Conservation (phyloP, 805 yeast genomes). For the Ogataea haglerorum region DNA sequence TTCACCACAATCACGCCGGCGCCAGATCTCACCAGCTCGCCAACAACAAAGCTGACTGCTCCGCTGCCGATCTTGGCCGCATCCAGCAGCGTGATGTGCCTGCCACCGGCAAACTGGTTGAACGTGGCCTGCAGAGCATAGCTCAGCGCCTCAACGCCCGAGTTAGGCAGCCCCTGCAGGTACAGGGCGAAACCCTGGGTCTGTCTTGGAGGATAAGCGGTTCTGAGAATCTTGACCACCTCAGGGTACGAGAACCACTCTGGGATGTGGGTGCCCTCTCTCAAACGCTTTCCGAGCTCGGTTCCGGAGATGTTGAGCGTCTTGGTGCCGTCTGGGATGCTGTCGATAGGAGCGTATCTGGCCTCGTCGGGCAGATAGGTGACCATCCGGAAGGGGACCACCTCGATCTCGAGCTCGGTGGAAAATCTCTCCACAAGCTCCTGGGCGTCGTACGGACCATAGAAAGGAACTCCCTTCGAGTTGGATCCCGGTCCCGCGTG, state of each 20-base stretch:
- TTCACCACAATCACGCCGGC: conserved; percentile 80
- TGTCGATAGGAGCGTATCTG: conserved; percentile 92
- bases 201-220: conserved; percentile 88
- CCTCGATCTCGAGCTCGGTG: conserved; percentile 79
- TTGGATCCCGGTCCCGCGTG: conserved; percentile 94
- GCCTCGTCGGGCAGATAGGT: conserved; percentile 94
- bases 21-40: conserved; percentile 84
- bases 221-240: conserved; percentile 86
- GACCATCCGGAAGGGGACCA: conserved; percentile 96
- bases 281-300: conserved; percentile 82
- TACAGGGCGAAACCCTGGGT: conserved; percentile 84
- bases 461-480: conserved; percentile 89
- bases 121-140: conserved; percentile 86
- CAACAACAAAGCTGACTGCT: conserved; percentile 59
- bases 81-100: conserved; percentile 64
- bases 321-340: conserved; percentile 72
- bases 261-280: conserved; percentile 85
- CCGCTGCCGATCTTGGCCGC: conserved; percentile 29
- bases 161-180: conserved; percentile 55
- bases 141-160: conserved; percentile 63
- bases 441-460: conserved; percentile 97
- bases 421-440: conserved; percentile 73
- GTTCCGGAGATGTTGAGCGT: conserved; percentile 90
- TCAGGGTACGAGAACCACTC: conserved; percentile 98
- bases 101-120: conserved; percentile 83